phyloP scores from a whole-genome alignment of 2,329 filamentous ascomycete genomes.

The Colletotrichum melonis region DNA sequence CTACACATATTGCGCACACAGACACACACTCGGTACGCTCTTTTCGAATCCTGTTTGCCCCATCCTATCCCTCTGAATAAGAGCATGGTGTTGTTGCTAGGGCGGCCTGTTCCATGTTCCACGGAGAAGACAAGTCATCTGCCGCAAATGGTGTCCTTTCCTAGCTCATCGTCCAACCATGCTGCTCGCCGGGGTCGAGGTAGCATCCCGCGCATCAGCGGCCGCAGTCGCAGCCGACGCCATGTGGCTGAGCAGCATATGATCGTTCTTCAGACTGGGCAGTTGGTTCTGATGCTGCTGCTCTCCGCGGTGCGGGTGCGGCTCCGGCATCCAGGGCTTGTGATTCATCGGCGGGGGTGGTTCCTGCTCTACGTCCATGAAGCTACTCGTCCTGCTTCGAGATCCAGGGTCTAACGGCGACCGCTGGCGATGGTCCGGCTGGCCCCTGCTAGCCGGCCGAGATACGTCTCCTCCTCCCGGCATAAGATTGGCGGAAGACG shows the following conservation, averaged over 20 bases:
- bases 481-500: constrained; percentile 9
- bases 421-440: constrained; percentile 25
- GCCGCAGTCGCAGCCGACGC: constrained; percentile 47
- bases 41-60: not conserved
- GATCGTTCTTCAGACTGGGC: constrained; percentile 37
- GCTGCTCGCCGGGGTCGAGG: constrained; percentile 9
- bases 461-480: constrained; percentile 30
- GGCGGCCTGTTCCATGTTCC: not conserved
- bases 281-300: constrained; percentile 8
- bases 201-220: constrained; percentile 39
- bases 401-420: constrained; percentile 27
- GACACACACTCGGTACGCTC: constrained; percentile 1
- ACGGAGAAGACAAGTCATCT: not conserved
- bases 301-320: constrained; percentile 23
- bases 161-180: constrained; percentile 22
- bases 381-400: constrained; percentile 31
- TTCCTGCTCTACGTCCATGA: constrained; percentile 35
- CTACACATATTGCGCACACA: not conserved
- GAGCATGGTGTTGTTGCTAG: not conserved
- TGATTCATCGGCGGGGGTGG: constrained; percentile 8
- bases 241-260: constrained; percentile 48
- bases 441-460: constrained; percentile 30
- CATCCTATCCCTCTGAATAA: not conserved
- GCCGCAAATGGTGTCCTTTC: not conserved
- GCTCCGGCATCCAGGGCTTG: constrained; percentile 31